A percentile compares a stretch with the other conserved stretches of the same genome.
phyloP scores from a whole-genome alignment of 352 stramenopile genomes.

The Blastocystis sp. region DNA sequence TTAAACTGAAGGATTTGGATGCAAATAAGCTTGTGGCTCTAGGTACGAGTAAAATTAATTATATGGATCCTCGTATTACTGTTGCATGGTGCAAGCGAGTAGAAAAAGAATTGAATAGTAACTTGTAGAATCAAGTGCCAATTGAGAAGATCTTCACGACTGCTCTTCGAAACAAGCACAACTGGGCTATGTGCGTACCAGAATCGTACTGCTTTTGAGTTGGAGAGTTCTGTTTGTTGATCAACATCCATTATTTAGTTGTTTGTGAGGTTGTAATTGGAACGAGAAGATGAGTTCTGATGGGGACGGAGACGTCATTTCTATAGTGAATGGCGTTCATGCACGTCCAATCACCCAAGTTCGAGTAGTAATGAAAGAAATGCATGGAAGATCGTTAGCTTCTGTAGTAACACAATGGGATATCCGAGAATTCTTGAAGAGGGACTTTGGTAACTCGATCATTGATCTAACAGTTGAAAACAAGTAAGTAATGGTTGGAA shows the following conservation, averaged over 20 bases:
- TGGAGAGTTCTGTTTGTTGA: slow-evolving; percentile 23
- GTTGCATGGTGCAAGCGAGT: slow-evolving; percentile 67
- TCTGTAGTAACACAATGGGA: background rate
- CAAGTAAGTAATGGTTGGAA: background rate
- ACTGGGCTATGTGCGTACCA: slow-evolving; percentile 96
- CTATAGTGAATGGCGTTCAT: slow-evolving; percentile 10
- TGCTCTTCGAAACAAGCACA: slow-evolving; percentile 97
- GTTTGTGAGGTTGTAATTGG: background rate
- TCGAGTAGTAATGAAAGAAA: background rate
- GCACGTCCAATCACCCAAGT: background rate
- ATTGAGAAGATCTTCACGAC: slow-evolving; percentile 97
- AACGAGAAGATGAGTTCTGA: background rate
- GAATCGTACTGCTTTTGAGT: slow-evolving; percentile 88
- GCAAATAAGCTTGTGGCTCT: slow-evolving; percentile 96
- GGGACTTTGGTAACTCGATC: slow-evolving; percentile 1
- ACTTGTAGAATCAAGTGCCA: slow-evolving; percentile 82
- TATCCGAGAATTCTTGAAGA: slow-evolving; percentile 2
- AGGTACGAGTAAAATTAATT: slow-evolving; percentile 99
- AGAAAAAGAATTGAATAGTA: background rate
- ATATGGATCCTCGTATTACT: slow-evolving; percentile 99
- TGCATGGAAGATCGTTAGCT: background rate
- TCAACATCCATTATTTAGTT: background rate
- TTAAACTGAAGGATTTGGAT: slow-evolving; percentile 59
- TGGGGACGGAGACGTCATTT: background rate
- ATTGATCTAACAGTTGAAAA: background rate